Base-by-base conservation (phyloP, 2,329 filamentous ascomycete species). In the Chrysoporthe cubensis region DNA sequence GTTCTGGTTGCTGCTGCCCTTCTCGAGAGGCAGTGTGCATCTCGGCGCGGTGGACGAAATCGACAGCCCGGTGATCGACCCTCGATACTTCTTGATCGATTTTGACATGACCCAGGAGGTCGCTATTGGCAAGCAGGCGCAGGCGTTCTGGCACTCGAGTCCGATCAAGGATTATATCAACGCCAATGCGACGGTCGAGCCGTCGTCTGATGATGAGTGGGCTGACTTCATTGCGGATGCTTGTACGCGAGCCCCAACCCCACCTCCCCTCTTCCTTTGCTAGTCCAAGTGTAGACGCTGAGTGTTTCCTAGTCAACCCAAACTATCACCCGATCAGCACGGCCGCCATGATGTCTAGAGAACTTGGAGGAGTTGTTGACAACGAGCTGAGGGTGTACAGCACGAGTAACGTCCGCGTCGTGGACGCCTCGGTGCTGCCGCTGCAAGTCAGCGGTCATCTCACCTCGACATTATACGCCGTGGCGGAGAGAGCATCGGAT, bases 391-490 rank as follows among this genome's bases (percentile, higher is more conserved):
- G 78, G 50, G 83, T 86, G 4, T 80, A 84, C 68, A 83, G 83
- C 0, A 75, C 85, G 34, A 77, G 78, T 66, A 79, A 79, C 32
- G 74, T 85, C 14, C 76, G 82, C 8, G 78, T 85, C 1, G 79
- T 80, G 5, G 83, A 86, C 72, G 83, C 83, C 0, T 82, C 79
- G 8, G 72, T 84, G 7, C 78, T 85, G 61, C 83, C 83, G 4
- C 74, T 84, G 78, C 82, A 76, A 77, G 80, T 65, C 76, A 83
- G 74, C 79, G 81, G 71, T 11, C 78, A 83, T 11, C 80, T 84
- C 44, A 83, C 85, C 72, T 82, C 82, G 64, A 80, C 80, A 0
- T 82, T 86, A 4, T 86, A 86, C 71, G 83, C 83, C 74, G 75
- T 84, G 68, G 83, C 76, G 9, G 84, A 86, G 73, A 85, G 81